Percentiles rank a stretch among this genome's conserved stretches.
These are phyloP conservation scores for Verticillium tricorpus DNA, from an alignment of 2,329 filamentous ascomycete genomes.

Conservation along the genomic window DNA sequence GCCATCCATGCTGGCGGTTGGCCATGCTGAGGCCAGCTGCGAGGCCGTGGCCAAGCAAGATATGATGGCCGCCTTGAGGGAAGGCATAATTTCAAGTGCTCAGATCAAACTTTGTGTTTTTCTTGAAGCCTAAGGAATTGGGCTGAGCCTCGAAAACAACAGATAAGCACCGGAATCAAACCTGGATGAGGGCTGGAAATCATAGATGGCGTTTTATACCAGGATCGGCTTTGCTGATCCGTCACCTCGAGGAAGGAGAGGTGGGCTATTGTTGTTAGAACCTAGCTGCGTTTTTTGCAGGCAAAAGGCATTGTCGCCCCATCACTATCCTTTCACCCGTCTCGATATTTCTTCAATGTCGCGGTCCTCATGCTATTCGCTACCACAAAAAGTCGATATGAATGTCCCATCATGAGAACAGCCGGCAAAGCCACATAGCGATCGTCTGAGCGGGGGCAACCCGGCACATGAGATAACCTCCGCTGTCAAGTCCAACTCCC, in stretches of 20 bases:
- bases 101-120: not conserved
- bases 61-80: not conserved
- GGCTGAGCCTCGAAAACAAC: too few relatives aligned
- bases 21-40: slow-evolving; percentile 5
- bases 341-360: not conserved
- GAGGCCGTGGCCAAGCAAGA: not conserved
- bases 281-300: too few relatives aligned
- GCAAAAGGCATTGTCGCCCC: not conserved
- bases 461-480: not conserved
- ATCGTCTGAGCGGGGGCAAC: not conserved
- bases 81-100: slow-evolving; percentile 4
- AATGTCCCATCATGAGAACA: not conserved
- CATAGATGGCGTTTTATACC: too few relatives aligned
- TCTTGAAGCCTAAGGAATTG: not conserved
- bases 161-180: too few relatives aligned
- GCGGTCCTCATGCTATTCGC: not conserved
- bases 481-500: not conserved
- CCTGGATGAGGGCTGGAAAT: too few relatives aligned
- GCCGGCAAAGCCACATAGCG: not conserved
- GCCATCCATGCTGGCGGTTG: slow-evolving; percentile 5
- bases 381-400: not conserved
- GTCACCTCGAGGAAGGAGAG: too few relatives aligned
- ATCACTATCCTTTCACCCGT: not conserved
- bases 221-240: too few relatives aligned
- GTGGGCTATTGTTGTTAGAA: too few relatives aligned